A percentile compares a stretch with the other conserved stretches of the same genome.
Evolutionary conservation across 805 yeast species (phyloP).

Genomic region (Lachancea quebecensis): DNA sequence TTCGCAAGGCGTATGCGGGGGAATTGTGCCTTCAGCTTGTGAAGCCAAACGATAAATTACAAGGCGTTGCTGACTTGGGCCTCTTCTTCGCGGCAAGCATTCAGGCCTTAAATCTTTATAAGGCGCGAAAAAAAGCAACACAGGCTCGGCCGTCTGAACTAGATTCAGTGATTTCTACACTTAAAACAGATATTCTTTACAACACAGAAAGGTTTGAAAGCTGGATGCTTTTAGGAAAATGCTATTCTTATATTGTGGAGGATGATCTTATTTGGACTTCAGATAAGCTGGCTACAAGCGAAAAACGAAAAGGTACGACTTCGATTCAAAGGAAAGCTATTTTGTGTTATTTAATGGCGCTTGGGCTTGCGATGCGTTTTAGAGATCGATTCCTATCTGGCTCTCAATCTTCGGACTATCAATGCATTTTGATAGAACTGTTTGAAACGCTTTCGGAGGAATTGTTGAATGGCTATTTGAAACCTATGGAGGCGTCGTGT

Average conservation of each 20-base stretch:
- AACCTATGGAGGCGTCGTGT: slow-evolving; percentile 60
- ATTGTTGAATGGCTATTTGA: slow-evolving; percentile 45
- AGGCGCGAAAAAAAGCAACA: slow-evolving; percentile 62
- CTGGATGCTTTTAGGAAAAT: slow-evolving; percentile 80
- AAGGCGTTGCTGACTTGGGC: slow-evolving; percentile 59
- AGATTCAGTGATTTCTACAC: slow-evolving; percentile 60
- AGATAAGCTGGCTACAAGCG: slow-evolving; percentile 62
- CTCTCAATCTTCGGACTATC: slow-evolving; percentile 11
- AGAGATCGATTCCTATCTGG: slow-evolving; percentile 6
- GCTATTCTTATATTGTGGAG: slow-evolving; percentile 71
- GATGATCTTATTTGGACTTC: slow-evolving; percentile 92
- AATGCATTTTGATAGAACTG: slow-evolving; percentile 12
- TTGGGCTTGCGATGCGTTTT: slow-evolving; percentile 33
- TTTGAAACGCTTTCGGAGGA: slow-evolving; percentile 24
- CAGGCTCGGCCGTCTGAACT: slow-evolving; percentile 80
- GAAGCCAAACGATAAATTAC: slow-evolving; percentile 30
- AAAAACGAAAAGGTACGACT: slow-evolving; percentile 55
- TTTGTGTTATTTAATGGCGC: slow-evolving; percentile 69
- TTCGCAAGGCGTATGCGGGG: slow-evolving; percentile 51
- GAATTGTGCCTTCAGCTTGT: slow-evolving; percentile 27
- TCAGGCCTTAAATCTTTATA: slow-evolving; percentile 32
- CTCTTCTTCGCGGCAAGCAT: slow-evolving; percentile 39
- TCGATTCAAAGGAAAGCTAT: slow-evolving; percentile 61
- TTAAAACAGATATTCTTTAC: slow-evolving; percentile 60
- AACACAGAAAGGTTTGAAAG: slow-evolving; percentile 68